Percentiles rank a stretch among this genome's conserved stretches.
phyloP scores from a whole-genome alignment of 2,329 filamentous ascomycete species.

The Madurella mycetomatis region DNA sequence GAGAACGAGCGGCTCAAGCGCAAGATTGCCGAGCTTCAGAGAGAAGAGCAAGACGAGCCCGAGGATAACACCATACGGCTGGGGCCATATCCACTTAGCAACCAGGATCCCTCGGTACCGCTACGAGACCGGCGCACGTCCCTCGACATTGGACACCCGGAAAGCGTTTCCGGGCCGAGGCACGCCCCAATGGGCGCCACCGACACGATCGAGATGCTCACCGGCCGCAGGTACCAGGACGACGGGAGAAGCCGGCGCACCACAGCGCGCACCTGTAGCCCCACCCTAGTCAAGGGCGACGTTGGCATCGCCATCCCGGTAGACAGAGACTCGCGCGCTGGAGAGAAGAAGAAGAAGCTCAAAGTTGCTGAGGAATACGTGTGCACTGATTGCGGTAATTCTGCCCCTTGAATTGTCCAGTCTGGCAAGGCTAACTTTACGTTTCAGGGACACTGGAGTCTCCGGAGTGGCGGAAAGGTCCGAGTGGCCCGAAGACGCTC shows the following conservation, averaged over 20 bases:
- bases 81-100: background rate
- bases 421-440: background rate
- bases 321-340: conserved; percentile 67
- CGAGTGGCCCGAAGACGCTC: conserved; percentile 85
- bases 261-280: conserved; percentile 78
- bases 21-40: conserved; percentile 77
- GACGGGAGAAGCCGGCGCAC: conserved; percentile 85
- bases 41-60: conserved; percentile 77
- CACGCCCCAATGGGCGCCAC: conserved; percentile 69
- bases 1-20: conserved; percentile 86
- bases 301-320: conserved; percentile 79
- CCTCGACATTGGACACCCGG: conserved; percentile 71
- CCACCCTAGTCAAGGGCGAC: conserved; percentile 77
- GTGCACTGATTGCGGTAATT: conserved; percentile 80
- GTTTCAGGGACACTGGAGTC: conserved; percentile 71
- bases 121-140: conserved; percentile 60
- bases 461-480: conserved; percentile 93
- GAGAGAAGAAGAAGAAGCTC: conserved; percentile 82
- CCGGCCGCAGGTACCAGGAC: conserved; percentile 79
- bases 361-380: conserved; percentile 86
- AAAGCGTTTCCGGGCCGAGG: conserved; percentile 62
- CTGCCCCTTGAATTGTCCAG: background rate
- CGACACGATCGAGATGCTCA: conserved; percentile 90
- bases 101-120: conserved; percentile 45
- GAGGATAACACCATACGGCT: conserved; percentile 45